Evolutionary conservation across 2,329 filamentous ascomycete genomes (phyloP), one percentile per base, ranked within the genome.

Genomic region (Biscogniauxia sp.): DNA sequence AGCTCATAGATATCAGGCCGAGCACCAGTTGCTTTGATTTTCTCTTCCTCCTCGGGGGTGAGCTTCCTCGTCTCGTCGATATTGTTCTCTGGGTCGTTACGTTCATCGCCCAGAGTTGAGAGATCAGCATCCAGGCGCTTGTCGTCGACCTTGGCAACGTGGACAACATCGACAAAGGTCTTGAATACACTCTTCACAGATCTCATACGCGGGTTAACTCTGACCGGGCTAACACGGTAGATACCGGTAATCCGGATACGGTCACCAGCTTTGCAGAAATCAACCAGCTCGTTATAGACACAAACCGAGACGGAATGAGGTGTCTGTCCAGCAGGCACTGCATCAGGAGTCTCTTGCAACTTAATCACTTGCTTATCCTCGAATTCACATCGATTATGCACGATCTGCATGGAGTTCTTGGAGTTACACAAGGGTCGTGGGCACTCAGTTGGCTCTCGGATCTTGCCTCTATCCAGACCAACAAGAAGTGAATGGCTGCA

Each of bases 331-430:
- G 97, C 90, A 54, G 95, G 95, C 19, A 99, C 90, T 45, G 88
- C 92, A 75, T 99, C 95, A 0, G 95, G 95, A 0, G 95, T 99
- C 77, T 99, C 95, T 77, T 99, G 95, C 50, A 99, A 82, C 76
- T 99, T 99, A 78, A 99, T 97, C 61, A 99, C 92, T 75, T 99
- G 95, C 80, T 99, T 99, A 75, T 99, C 95, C 58, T 93, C 90
- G 71, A 99, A 99, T 8, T 86, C 85, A 68, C 93, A 98, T 62
- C 95, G 89, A 76, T 99, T 99, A 80, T 99, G 95, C 20, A 98
- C 85, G 68, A 99, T 96, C 73, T 97, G 92, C 94, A 99, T 98
- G 1, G 94, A 97, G 78, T 99, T 98, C 73, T 89, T 90, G 58
- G 90, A 88, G 55, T 86, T 83, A 78, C 95, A 99, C 58, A 90